Percentiles rank a stretch among this genome's conserved stretches.
Evolutionary conservation across 2,329 filamentous ascomycete genomes (phyloP).

Genomic region (Aureobasidium sp.): DNA sequence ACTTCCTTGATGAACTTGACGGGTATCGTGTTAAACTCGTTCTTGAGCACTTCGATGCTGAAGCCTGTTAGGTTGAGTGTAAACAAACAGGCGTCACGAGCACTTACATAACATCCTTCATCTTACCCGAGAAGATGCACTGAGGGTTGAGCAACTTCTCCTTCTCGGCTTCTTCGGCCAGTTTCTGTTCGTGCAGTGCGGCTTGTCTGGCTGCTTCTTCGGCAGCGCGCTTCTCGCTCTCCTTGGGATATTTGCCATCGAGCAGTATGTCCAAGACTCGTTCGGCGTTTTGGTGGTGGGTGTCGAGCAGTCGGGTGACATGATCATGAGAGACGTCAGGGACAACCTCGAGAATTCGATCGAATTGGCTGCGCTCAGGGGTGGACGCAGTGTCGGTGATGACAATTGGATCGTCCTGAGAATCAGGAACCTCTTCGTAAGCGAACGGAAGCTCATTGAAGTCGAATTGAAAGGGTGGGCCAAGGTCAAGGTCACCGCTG

Average conservation of each 20-base stretch:
- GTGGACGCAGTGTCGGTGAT: neutral
- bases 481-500: neutral
- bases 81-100: no score
- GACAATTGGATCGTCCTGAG: neutral
- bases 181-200: constrained; percentile 19
- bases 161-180: constrained; percentile 17
- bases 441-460: neutral
- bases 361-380: neutral
- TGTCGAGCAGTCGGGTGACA: constrained; percentile 19
- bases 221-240: constrained; percentile 12
- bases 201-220: constrained; percentile 21
- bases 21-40: constrained; percentile 33
- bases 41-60: constrained; percentile 27
- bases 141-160: constrained; percentile 7
- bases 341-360: constrained; percentile 21
- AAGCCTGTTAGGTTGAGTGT: neutral
- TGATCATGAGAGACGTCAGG: constrained; percentile 26
- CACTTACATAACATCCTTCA: constrained; percentile 13
- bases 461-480: neutral
- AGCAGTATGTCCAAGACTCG: constrained; percentile 23
- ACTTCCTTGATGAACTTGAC: constrained; percentile 27
- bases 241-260: constrained; percentile 17
- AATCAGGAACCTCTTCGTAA: neutral
- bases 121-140: constrained; percentile 12
- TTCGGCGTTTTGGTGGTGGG: constrained; percentile 11